Evolutionary conservation across 1,284 basidiomycete species (phyloP).

Genomic region (Ustilago hordei): DNA sequence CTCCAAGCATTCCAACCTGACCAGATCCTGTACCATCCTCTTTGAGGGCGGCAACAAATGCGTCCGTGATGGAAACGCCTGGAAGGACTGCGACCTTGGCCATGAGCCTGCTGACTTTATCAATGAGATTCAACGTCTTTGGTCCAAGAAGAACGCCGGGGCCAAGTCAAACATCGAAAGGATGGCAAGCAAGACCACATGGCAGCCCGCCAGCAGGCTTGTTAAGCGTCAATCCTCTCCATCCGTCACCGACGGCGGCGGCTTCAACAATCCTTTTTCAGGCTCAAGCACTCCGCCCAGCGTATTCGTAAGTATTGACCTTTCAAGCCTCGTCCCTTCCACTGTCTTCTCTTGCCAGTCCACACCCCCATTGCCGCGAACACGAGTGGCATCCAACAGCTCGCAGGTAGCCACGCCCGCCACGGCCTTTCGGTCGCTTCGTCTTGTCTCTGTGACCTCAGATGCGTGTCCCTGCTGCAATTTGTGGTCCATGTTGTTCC

Average conservation of each 20-base stretch:
- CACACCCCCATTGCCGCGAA: neutral
- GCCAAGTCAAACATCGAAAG: neutral
- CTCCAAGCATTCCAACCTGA: constrained; percentile 31
- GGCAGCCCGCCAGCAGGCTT: constrained; percentile 13
- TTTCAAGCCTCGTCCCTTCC: neutral
- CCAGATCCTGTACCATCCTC: constrained; percentile 50
- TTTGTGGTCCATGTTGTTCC: neutral
- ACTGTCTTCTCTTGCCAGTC: neutral
- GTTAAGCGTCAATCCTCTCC: constrained; percentile 37
- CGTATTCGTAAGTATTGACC: constrained; percentile 58
- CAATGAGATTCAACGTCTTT: constrained; percentile 54
- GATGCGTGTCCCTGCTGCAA: neutral
- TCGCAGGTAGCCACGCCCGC: neutral
- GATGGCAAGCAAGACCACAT: constrained; percentile 4
- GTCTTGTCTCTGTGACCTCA: neutral
- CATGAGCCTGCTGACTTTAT: constrained; percentile 55
- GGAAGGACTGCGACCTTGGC: constrained; percentile 60
- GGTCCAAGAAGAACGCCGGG: constrained; percentile 31
- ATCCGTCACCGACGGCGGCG: constrained; percentile 9
- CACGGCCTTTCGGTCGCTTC: neutral
- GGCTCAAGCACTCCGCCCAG: constrained; percentile 54
- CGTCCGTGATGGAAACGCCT: constrained; percentile 52
- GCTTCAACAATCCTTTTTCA: constrained; percentile 23
- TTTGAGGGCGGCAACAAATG: constrained; percentile 55
- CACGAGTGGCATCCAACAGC: neutral